Percentiles rank a stretch among this genome's conserved stretches.
Conservation (phyloP, 306 rosid species). For the Quercus glauca region DNA sequence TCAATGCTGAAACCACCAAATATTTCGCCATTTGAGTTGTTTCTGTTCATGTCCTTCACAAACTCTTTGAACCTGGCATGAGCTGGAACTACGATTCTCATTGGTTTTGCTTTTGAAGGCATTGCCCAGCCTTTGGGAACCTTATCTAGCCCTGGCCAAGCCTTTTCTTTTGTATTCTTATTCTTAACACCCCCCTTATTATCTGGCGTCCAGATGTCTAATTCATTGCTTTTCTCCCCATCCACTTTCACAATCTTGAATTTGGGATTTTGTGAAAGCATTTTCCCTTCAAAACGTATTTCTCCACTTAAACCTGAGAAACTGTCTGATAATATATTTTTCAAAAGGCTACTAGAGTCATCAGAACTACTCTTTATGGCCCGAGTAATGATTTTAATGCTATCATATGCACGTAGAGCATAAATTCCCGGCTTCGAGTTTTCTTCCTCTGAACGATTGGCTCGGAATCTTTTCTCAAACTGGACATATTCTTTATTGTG, state of each 20-base stretch:
- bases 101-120: conserved; percentile 29
- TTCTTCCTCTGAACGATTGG: background rate
- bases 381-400: conserved; percentile 13
- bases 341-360: background rate
- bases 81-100: conserved; percentile 65
- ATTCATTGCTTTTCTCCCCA: background rate
- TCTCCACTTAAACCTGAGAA: conserved; percentile 32
- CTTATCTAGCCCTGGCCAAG: conserved; percentile 52
- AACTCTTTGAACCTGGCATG: conserved; percentile 46
- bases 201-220: background rate
- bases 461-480: conserved; percentile 7
- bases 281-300: conserved; percentile 21
- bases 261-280: background rate
- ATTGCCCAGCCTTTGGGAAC: conserved; percentile 68
- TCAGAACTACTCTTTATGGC: background rate
- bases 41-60: conserved; percentile 40
- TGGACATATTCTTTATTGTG: background rate
- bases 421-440: conserved; percentile 24
- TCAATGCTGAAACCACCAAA: conserved; percentile 60
- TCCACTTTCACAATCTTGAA: conserved; percentile 26
- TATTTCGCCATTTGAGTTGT: background rate
- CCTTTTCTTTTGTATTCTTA: no score
- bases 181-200: no score
- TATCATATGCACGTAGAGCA: conserved; percentile 36
- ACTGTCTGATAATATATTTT: background rate